Conservation (phyloP, 2,329 filamentous ascomycete genomes). For the Botrytis pseudocinerea region DNA sequence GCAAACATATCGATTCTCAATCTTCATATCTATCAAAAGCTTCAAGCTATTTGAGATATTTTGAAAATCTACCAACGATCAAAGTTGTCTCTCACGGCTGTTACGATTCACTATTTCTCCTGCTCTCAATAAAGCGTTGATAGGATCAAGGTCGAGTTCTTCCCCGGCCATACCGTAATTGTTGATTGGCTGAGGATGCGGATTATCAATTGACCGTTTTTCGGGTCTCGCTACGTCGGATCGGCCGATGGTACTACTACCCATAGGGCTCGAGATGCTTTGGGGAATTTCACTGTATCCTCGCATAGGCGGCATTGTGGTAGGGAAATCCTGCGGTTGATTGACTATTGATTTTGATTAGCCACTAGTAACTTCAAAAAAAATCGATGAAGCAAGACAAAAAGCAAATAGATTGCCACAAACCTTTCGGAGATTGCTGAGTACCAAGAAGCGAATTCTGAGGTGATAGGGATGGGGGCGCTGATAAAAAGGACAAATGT, state of each 20-base stretch:
- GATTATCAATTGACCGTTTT: constrained; percentile 20
- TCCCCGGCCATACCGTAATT: constrained; percentile 35
- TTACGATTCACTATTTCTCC: constrained; percentile 58
- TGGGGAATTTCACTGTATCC: constrained; percentile 27
- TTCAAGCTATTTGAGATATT: not conserved
- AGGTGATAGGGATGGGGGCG: constrained; percentile 36
- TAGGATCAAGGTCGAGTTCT: constrained; percentile 52
- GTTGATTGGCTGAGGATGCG: constrained; percentile 29
- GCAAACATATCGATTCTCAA: not conserved
- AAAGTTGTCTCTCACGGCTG: constrained; percentile 28
- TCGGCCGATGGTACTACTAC: not conserved
- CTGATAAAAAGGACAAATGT: constrained; percentile 36
- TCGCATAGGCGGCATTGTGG: constrained; percentile 36
- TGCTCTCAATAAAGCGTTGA: constrained; percentile 58
- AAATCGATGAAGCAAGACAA: not conserved
- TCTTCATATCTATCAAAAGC: not conserved
- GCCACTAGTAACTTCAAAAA: not conserved
- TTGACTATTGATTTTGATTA: constrained; percentile 27
- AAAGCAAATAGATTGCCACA: constrained; percentile 19
- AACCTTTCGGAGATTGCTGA: constrained; percentile 38
- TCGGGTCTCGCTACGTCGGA: not conserved
- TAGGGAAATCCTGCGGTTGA: constrained; percentile 30
- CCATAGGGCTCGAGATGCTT: constrained; percentile 19
- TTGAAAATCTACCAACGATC: not conserved
- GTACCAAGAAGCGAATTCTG: constrained; percentile 28